Percentiles rank a stretch among this genome's conserved stretches.
phyloP scores from a whole-genome alignment of 163 green algal genomes.

The Prototheca cutis region DNA sequence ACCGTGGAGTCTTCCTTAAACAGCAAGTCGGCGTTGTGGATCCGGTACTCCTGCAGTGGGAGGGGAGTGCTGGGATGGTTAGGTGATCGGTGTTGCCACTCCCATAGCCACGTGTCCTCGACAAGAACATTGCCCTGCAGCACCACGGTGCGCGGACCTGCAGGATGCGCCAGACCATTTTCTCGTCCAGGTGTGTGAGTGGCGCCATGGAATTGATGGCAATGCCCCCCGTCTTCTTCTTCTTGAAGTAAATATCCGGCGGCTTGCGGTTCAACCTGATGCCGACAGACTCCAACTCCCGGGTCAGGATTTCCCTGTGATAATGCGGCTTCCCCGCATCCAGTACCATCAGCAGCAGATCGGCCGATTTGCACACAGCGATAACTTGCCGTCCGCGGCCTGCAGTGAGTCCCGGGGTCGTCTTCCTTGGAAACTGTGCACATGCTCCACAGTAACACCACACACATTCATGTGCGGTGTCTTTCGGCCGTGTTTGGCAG shows the following conservation, averaged over 20 bases:
- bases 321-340: constrained; percentile 86
- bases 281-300: constrained; percentile 88
- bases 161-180: constrained; percentile 81
- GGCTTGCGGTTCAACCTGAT: constrained; percentile 78
- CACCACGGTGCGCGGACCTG: constrained; percentile 33
- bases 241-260: constrained; percentile 89
- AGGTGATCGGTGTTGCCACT: no score
- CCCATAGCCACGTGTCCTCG: no score
- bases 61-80: no score
- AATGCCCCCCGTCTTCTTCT: constrained; percentile 91
- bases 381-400: constrained; percentile 75
- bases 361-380: constrained; percentile 91
- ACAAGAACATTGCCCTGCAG: no score
- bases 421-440: no score
- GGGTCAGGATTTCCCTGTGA: constrained; percentile 83
- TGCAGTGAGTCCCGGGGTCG: no score
- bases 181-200: constrained; percentile 88
- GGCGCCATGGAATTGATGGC: constrained; percentile 73
- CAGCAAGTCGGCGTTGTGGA: constrained; percentile 85
- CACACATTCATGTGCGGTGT: no score
- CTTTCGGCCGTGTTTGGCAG: no score
- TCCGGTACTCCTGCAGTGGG: constrained; percentile 81
- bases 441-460: no score
- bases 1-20: constrained; percentile 85
- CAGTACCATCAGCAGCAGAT: constrained; percentile 98